Evolutionary conservation across 768 basidiomycete genomes (phyloP), one percentile per base, ranked within the genome.

Genomic region (Tulasnella sp.): DNA sequence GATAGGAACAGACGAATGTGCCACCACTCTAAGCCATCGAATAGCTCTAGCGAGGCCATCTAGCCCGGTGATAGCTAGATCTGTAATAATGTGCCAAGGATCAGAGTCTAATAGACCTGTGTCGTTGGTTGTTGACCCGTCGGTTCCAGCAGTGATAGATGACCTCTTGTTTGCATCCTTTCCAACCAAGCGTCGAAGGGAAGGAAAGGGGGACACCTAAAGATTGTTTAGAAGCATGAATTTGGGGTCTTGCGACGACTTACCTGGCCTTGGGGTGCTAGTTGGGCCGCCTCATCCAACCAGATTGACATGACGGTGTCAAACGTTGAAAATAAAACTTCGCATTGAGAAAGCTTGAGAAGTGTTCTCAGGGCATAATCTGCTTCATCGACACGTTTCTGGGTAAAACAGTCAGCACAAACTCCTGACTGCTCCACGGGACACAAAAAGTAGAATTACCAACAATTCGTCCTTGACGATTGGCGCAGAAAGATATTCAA

Each of bases 1-100:
- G 42, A 94, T 87, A 52, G 91, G 89, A 38, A 93, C 88, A 2
- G 91, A 93, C 9, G 92, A 92, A 73, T 87, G 86, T 34, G 91
- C 88, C 82, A 93, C 87, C 62, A 91, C 84, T 62, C 87, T 87
- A 27, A 94, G 87, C 90, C 92, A 93, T 68, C 86, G 85, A 46
- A 93, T 83, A 52, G 88, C 87, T 42, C 85, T 87, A 31, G 85
- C 82, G 58, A 91, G 86, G 24, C 89, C 88, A 9, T 87, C 84
- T 58, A 83, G 80, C 42, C 87, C 87, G 79, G 86, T 84, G 1
- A 84, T 85, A 0, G 90, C 89, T 24, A 86, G 83, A 34, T 85
- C 85, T 36, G 86, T 83, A 31, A 92, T 84, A 18, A 88, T 85
- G 44, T 87, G 86, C 88, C 92, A 90, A 19, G 91, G 91, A 84